phyloP scores from a whole-genome alignment of 192 early-diverging fungal species.

The Podila horticola region DNA sequence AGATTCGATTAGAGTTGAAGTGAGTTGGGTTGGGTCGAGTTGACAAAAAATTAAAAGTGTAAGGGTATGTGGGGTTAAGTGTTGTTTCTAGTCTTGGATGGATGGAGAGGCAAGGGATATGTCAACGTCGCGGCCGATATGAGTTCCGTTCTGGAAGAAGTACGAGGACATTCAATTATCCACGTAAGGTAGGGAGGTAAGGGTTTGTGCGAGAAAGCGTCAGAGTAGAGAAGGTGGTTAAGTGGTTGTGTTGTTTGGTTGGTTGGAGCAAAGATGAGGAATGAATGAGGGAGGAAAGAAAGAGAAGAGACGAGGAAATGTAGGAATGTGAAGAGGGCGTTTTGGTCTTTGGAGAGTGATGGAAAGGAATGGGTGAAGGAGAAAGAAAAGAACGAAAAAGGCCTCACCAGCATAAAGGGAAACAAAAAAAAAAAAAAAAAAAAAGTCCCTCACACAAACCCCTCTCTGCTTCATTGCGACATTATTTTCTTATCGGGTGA shows the following conservation, averaged over 20 bases:
- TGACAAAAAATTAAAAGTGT: constrained; percentile 2
- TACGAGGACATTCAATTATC: constrained; percentile 49
- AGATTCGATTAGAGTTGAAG: constrained; percentile 2
- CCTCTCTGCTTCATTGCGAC: too few relatives aligned
- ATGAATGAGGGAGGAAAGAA: background rate
- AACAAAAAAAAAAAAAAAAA: background rate
- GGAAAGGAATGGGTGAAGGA: background rate
- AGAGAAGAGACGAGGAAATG: background rate
- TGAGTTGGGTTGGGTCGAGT: background rate
- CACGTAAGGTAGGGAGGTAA: background rate
- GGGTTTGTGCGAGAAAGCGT: background rate
- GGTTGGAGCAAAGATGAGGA: background rate
- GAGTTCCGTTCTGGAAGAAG: constrained; percentile 55
- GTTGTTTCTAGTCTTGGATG: background rate
- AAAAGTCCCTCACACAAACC: too few relatives aligned
- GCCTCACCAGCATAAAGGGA: background rate
- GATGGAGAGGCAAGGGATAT: constrained; percentile 12
- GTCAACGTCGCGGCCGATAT: constrained; percentile 54
- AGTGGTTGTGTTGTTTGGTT: background rate
- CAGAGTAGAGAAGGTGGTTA: background rate
- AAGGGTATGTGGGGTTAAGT: background rate
- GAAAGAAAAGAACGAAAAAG: background rate
- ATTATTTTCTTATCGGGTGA: too few relatives aligned
- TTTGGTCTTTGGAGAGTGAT: background rate
- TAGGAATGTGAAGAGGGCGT: too few relatives aligned